Base-by-base conservation (phyloP, 106 monocot species). In the Platanthera zijinensis region DNA sequence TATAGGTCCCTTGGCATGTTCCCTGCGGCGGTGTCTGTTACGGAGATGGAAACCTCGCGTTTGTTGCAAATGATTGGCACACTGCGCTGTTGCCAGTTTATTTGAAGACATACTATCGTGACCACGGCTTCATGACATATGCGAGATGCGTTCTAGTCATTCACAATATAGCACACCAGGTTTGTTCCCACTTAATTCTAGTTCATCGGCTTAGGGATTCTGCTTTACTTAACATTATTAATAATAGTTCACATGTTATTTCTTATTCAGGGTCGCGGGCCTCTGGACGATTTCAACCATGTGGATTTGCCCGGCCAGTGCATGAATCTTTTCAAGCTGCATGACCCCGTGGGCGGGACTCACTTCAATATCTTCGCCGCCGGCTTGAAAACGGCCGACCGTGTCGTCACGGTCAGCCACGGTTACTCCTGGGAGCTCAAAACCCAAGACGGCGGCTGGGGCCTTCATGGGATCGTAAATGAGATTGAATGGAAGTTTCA, bases 131-230 rank as follows among this genome's bases (percentile, higher is more conserved):
- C 70, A 93, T 96, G 96, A 85, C 48, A 28, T 96, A 85, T 75
- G 59, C 86, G 51, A 85, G 93, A 14, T 87, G 71, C 74, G 84
- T 93, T 78, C 82, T 93, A 32, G 92, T 93, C 15, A 89, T 96
- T 75, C 96, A 96, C 82, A 96, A 96, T 72, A 93, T 96, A 17
- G 96, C 96, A 48, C 89, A 96, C 57, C 96, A 96, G 89, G 93
- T 90, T 54, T 79, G 46, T 28, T 3, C 39, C 39, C 39, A 39
- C 25, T 25, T 25, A 0, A 3, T 39, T 39, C 0, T 39, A 39
- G 1, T 39, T 39, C 39, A 39, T 3, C 39, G 1, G 39, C 3
- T 39, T 39, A 39, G 2, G 39, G 39, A 39, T 3, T 39, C 39
- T 39, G 39, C 39, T 39, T 39, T 39, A 3, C 39, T 39, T 39